Conservation (phyloP, 2,329 filamentous ascomycete genomes). For the Calonectria leucothoes region DNA sequence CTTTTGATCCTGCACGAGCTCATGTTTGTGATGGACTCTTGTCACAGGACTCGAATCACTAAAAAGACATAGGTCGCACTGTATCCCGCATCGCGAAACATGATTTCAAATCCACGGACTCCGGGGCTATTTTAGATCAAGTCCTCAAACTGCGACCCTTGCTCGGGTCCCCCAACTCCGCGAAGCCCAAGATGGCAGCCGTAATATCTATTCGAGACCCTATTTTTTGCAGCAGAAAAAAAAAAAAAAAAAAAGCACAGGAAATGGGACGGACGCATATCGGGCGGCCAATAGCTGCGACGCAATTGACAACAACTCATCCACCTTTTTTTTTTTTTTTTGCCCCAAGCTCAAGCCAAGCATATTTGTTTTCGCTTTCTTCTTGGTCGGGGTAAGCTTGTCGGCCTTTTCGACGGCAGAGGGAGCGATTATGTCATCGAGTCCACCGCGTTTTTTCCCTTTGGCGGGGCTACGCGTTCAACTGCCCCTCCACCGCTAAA, state of each 20-base stretch:
- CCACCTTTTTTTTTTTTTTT: no score
- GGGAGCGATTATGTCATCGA: constrained; percentile 40
- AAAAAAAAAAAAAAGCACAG: neutral
- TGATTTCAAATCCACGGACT: neutral
- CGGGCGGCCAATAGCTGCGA: neutral
- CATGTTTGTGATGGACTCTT: no score
- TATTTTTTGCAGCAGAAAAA: neutral
- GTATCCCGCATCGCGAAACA: neutral
- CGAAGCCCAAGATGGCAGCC: neutral
- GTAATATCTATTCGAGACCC: neutral
- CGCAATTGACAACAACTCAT: neutral
- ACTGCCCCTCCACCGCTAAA: constrained; percentile 17
- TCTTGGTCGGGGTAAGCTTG: neutral
- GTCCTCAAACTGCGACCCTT: neutral
- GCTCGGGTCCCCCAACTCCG: neutral
- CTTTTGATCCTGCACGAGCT: no score
- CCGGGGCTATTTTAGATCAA: neutral
- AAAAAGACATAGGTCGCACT: neutral
- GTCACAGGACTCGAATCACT: neutral
- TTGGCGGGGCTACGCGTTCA: constrained; percentile 31
- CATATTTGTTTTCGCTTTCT: neutral
- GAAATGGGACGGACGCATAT: neutral
- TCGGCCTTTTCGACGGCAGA: neutral
- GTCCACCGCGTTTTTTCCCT: constrained; percentile 36
- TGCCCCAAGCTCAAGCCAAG: neutral